Conservation (phyloP, 352 stramenopile species). For the Phytophthora kernoviae region DNA sequence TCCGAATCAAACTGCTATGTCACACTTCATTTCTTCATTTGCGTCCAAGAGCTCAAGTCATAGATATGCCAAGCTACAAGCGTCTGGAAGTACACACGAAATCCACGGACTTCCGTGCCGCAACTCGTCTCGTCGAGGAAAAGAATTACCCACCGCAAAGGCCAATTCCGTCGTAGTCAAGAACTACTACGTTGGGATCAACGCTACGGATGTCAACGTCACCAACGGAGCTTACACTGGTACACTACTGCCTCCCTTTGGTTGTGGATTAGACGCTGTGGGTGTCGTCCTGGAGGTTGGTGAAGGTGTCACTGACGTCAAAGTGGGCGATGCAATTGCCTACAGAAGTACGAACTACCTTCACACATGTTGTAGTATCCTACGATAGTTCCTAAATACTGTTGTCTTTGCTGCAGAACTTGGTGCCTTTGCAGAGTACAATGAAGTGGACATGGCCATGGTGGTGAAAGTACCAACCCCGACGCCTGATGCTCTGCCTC, state of each 20-base stretch:
- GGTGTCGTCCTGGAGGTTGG: slow-evolving; percentile 44
- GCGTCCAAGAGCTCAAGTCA: slow-evolving; percentile 17
- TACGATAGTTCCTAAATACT: too few relatives aligned
- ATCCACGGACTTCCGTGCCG: slow-evolving; percentile 47
- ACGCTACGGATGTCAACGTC: slow-evolving; percentile 57
- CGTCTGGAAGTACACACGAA: slow-evolving; percentile 49
- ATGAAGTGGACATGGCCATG: slow-evolving; percentile 34
- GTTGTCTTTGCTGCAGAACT: slow-evolving; percentile 38
- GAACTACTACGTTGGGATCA: slow-evolving; percentile 57
- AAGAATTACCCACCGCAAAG: slow-evolving; percentile 26
- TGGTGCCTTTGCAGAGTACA: slow-evolving; percentile 60
- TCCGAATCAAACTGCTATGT: background rate
- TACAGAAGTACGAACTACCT: slow-evolving; percentile 39
- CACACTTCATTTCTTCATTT: slow-evolving; percentile 8
- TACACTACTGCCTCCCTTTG: slow-evolving; percentile 40
- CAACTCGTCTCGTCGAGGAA: slow-evolving; percentile 41
- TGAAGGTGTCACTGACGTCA: slow-evolving; percentile 44
- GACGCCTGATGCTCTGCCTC: slow-evolving; percentile 29
- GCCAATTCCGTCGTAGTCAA: slow-evolving; percentile 40
- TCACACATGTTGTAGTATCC: background rate
- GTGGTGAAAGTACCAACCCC: slow-evolving; percentile 36
- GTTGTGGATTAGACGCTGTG: slow-evolving; percentile 48
- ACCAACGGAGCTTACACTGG: slow-evolving; percentile 53
- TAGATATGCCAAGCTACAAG: slow-evolving; percentile 39
- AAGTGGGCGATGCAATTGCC: slow-evolving; percentile 43